phyloP scores from a whole-genome alignment of 2,329 filamentous ascomycete species.

The Dactylella cylindrospora region DNA sequence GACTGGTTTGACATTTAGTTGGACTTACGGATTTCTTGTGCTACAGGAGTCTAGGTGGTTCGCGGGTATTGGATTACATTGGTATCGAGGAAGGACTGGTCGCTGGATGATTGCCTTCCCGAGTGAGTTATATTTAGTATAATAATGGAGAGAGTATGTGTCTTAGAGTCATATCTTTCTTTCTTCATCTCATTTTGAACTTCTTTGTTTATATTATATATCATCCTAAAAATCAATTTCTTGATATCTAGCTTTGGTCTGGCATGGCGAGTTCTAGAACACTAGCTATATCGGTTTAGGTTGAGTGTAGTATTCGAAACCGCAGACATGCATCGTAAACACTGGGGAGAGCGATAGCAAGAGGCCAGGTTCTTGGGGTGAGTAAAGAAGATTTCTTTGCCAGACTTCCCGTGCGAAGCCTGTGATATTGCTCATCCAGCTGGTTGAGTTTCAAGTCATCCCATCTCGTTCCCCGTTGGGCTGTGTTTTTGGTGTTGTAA shows the following conservation, averaged over 20 bases:
- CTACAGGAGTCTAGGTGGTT: too few species aligned
- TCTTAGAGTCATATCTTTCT: too few species aligned
- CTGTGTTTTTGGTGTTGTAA: conserved; percentile 40
- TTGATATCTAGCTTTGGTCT: conserved; percentile 3
- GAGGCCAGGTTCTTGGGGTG: neutral
- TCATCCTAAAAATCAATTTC: conserved; percentile 11
- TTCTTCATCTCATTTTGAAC: too few species aligned
- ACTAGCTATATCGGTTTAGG: neutral
- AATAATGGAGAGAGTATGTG: too few species aligned
- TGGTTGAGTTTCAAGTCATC: neutral
- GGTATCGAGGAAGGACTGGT: too few species aligned
- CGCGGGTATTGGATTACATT: too few species aligned
- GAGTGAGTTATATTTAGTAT: too few species aligned
- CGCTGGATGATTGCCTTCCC: too few species aligned
- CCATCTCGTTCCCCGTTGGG: too few species aligned
- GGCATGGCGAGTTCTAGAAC: neutral
- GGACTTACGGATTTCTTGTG: too few species aligned
- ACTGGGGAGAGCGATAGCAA: neutral
- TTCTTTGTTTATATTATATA: too few species aligned
- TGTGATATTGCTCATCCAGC: conserved; percentile 32
- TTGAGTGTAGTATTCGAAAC: neutral
- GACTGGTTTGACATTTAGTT: too few species aligned
- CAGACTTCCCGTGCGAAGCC: neutral
- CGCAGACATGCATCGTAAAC: neutral
- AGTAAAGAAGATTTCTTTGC: neutral